Percentiles rank a stretch among this genome's conserved stretches.
phyloP scores from a whole-genome alignment of 176 grass and related monocot genomes.

The Aechmea fasciata region DNA sequence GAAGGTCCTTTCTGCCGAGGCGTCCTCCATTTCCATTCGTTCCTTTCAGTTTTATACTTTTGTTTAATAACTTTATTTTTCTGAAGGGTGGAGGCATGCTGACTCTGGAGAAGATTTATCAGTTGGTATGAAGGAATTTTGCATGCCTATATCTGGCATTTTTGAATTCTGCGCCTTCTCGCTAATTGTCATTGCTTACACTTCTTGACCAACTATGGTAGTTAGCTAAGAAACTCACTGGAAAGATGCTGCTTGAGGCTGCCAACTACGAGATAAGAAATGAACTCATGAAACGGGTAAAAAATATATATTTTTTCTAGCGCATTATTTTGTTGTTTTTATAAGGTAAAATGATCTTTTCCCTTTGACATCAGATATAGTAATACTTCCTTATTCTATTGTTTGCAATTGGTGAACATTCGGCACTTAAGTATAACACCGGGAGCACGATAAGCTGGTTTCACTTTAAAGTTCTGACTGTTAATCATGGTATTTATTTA shows the following conservation, averaged over 20 bases:
- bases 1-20: conserved; percentile 40
- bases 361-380: not conserved
- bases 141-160: not conserved
- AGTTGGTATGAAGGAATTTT: conserved; percentile 44
- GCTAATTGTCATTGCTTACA: conserved; percentile 13
- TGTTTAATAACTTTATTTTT: conserved; percentile 19
- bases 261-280: conserved; percentile 95
- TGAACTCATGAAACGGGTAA: conserved; percentile 84
- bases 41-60: conserved; percentile 14
- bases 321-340: not conserved
- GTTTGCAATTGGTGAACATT: no score
- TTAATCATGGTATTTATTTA: no score
- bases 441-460: no score
- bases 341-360: not conserved
- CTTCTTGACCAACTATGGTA: conserved; percentile 36
- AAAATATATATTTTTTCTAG: not conserved
- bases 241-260: conserved; percentile 65
- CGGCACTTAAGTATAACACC: no score
- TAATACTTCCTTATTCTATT: no score
- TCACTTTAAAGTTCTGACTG: no score
- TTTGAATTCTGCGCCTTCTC: conserved; percentile 10
- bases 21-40: not conserved
- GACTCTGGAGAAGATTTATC: conserved; percentile 64
- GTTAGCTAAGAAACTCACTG: conserved; percentile 79
- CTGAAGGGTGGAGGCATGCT: conserved; percentile 72